Percentiles rank a stretch among this genome's conserved stretches.
Conservation (phyloP, 1,139 yeast genomes). For the Wickerhamiella infanticola region DNA sequence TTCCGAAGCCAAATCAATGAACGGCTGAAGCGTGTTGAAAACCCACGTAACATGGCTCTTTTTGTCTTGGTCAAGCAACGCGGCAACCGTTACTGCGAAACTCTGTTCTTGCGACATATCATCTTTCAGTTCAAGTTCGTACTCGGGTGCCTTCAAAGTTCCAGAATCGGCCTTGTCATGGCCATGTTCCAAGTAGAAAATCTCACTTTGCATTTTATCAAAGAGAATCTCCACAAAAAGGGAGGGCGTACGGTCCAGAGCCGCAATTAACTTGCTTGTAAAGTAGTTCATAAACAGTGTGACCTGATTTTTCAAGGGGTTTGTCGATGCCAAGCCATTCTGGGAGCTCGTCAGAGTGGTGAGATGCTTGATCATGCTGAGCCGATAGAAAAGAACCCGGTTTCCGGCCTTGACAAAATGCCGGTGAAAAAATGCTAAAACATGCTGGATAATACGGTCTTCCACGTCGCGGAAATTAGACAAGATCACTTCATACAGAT, state of each 20-base stretch:
- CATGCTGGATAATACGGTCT: constrained; percentile 44
- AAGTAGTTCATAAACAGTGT: constrained; percentile 53
- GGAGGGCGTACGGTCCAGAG: constrained; percentile 36
- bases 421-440: constrained; percentile 57
- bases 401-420: constrained; percentile 51
- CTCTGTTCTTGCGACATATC: constrained; percentile 18
- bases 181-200: constrained; percentile 32
- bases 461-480: constrained; percentile 46
- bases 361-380: constrained; percentile 55
- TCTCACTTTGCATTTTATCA: constrained; percentile 38
- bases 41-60: constrained; percentile 31
- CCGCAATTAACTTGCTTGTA: constrained; percentile 45
- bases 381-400: constrained; percentile 45
- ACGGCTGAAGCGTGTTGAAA: constrained; percentile 26
- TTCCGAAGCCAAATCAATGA: constrained; percentile 10
- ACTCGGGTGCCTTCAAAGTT: constrained; percentile 6
- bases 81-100: constrained; percentile 33
- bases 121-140: constrained; percentile 16
- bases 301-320: constrained; percentile 36
- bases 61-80: constrained; percentile 34
- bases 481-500: constrained; percentile 38
- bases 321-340: constrained; percentile 7
- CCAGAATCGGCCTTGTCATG: constrained; percentile 32
- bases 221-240: constrained; percentile 50
- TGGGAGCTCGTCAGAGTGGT: constrained; percentile 13